These are phyloP conservation scores for Xylaria grammica DNA, from an alignment of 495 filamentous ascomycete genomes.

Conservation along the genomic window DNA sequence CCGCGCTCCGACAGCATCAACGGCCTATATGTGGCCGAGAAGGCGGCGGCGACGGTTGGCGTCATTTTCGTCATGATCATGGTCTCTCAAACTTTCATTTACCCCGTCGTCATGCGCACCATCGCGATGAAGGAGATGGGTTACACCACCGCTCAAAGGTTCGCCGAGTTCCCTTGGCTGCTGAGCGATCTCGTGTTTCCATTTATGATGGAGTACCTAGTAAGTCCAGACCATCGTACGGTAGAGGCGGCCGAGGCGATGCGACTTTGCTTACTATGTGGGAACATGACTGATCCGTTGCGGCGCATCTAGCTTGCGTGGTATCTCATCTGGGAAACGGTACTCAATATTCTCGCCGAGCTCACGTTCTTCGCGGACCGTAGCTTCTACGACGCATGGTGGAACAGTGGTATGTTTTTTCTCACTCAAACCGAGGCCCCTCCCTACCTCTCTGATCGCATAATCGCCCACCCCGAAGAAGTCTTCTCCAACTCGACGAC, in stretches of 20 bases:
- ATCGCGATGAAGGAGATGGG: constrained; percentile 67
- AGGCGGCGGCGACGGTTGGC: constrained; percentile 68
- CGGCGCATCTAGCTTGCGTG: constrained; percentile 44
- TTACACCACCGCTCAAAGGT: constrained; percentile 61
- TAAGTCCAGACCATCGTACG: constrained; percentile 14
- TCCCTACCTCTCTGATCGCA: background rate
- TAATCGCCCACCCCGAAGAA: too few relatives aligned
- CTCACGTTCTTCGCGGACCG: constrained; percentile 77
- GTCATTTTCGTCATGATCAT: constrained; percentile 68
- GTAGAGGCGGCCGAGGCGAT: constrained; percentile 2
- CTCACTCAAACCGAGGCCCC: background rate
- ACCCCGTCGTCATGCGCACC: constrained; percentile 70
- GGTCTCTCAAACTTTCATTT: constrained; percentile 62
- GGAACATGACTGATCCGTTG: too few relatives aligned
- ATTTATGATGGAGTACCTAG: constrained; percentile 74
- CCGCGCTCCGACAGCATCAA: constrained; percentile 70
- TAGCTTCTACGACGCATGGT: constrained; percentile 78
- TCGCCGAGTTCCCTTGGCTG: constrained; percentile 71
- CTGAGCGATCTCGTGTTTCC: constrained; percentile 73
- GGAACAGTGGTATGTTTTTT: constrained; percentile 52
- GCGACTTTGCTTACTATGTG: constrained; percentile 19
- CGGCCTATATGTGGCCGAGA: constrained; percentile 75
- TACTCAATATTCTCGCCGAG: constrained; percentile 77
- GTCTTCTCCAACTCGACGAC: background rate
- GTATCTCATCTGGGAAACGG: constrained; percentile 83